These are phyloP conservation scores for Boechera stricta DNA, from an alignment of 345 rosid species.

Conservation along the genomic window DNA sequence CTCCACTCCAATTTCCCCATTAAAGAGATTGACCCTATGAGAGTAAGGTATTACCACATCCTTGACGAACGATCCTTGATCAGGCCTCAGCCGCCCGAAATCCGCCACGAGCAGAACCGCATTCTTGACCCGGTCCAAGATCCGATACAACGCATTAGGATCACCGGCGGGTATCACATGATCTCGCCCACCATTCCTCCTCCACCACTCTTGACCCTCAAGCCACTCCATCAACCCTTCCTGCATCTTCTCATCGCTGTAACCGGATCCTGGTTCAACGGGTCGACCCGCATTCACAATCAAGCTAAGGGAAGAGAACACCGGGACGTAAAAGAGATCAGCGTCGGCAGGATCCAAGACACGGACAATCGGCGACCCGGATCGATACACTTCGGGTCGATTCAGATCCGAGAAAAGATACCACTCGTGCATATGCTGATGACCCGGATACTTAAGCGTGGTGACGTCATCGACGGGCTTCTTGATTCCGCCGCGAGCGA, in stretches of 20 bases:
- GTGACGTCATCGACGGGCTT: conserved; percentile 53
- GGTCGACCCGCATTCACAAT: conserved; percentile 64
- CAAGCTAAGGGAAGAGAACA: conserved; percentile 82
- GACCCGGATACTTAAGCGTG: conserved; percentile 80
- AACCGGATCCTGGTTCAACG: conserved; percentile 50
- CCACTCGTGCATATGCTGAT: conserved; percentile 99
- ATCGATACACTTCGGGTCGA: conserved; percentile 61
- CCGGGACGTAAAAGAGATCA: conserved; percentile 85
- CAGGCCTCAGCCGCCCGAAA: conserved; percentile 80
- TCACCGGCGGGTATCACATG: conserved; percentile 88
- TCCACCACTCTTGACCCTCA: conserved; percentile 81
- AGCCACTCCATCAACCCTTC: conserved; percentile 81
- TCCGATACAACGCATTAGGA: conserved; percentile 82
- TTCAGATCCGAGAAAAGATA: conserved; percentile 72
- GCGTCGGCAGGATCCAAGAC: conserved; percentile 84
- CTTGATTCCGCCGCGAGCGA: conserved; percentile 66
- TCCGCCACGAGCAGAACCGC: conserved; percentile 74
- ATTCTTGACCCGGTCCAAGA: conserved; percentile 68
- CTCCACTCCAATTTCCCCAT: conserved; percentile 67
- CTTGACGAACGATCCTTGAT: conserved; percentile 91
- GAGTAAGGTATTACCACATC: conserved; percentile 91
- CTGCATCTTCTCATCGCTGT: conserved; percentile 92
- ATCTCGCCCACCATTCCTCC: conserved; percentile 73
- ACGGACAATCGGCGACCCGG: conserved; percentile 63
- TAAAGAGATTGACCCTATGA: conserved; percentile 74